These are phyloP conservation scores for Peterozyma toletana DNA, from an alignment of 805 yeast species.

Conservation along the genomic window DNA sequence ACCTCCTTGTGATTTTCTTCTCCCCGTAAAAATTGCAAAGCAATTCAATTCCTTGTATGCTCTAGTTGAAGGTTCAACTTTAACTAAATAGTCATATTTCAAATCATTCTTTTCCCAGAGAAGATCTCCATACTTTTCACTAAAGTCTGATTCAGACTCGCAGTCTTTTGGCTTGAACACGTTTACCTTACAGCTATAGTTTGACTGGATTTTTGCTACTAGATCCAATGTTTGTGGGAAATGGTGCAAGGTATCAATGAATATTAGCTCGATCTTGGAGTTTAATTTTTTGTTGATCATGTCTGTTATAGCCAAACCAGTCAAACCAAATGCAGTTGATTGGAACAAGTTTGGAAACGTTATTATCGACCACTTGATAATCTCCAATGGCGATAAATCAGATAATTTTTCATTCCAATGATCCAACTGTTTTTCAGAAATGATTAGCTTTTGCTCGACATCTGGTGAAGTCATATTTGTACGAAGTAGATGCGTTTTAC, in stretches of 20 bases:
- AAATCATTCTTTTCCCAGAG: constrained; percentile 82
- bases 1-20: constrained; percentile 88
- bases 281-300: constrained; percentile 49
- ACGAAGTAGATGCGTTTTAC: not conserved
- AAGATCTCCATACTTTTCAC: constrained; percentile 58
- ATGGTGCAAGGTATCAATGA: constrained; percentile 86
- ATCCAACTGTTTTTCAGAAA: constrained; percentile 48
- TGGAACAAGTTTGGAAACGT: constrained; percentile 81
- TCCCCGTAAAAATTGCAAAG: constrained; percentile 86
- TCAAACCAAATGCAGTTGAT: constrained; percentile 92
- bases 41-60: constrained; percentile 71
- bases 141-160: constrained; percentile 55
- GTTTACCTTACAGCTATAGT: constrained; percentile 56
- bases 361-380: constrained; percentile 74
- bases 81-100: constrained; percentile 77
- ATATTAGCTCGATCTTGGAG: constrained; percentile 63
- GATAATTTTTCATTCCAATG: constrained; percentile 60
- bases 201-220: constrained; percentile 46
- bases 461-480: constrained; percentile 9
- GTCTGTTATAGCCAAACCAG: constrained; percentile 85
- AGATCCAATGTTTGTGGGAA: constrained; percentile 89
- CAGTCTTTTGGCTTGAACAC: constrained; percentile 61
- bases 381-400: constrained; percentile 57
- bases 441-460: constrained; percentile 12
- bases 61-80: constrained; percentile 87